Evolutionary conservation across 768 basidiomycete species (phyloP).

Genomic region (Boletus pseudo-olivaceus): DNA sequence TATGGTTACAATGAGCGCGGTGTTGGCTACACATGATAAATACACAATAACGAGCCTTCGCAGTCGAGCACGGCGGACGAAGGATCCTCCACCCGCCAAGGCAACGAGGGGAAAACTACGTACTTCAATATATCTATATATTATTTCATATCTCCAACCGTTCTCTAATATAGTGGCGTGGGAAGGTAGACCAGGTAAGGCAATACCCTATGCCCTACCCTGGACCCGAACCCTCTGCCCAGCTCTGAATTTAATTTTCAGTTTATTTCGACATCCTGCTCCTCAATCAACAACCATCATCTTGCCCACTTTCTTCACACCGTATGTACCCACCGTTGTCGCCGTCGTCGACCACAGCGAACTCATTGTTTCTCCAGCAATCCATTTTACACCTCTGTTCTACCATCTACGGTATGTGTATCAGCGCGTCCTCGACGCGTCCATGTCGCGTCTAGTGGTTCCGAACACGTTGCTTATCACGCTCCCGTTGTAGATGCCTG

Average conservation of each 20-base stretch:
- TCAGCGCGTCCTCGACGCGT: conserved; percentile 40
- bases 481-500: conserved; percentile 57
- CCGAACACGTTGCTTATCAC: conserved; percentile 17
- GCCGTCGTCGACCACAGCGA: conserved; percentile 32
- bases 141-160: conserved; percentile 6
- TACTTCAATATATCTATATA: not conserved
- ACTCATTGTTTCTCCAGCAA: conserved; percentile 32
- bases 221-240: conserved; percentile 69
- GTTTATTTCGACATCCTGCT: conserved; percentile 46
- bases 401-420: conserved; percentile 40
- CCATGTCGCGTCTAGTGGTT: conserved; percentile 17
- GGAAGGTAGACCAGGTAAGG: conserved; percentile 7
- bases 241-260: conserved; percentile 63
- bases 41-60: not conserved
- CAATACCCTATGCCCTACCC: conserved; percentile 37
- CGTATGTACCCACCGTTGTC: conserved; percentile 38
- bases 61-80: not conserved
- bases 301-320: conserved; percentile 37
- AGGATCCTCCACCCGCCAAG: not conserved
- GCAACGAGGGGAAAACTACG: not conserved
- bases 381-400: conserved; percentile 18
- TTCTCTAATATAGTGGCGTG: conserved; percentile 27
- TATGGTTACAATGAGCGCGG: not conserved
- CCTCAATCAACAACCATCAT: conserved; percentile 46
- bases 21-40: no score